A percentile compares a stretch with the other conserved stretches of the same genome.
phyloP scores from a whole-genome alignment of 176 grass and related monocot species.

The Phragmites australis region DNA sequence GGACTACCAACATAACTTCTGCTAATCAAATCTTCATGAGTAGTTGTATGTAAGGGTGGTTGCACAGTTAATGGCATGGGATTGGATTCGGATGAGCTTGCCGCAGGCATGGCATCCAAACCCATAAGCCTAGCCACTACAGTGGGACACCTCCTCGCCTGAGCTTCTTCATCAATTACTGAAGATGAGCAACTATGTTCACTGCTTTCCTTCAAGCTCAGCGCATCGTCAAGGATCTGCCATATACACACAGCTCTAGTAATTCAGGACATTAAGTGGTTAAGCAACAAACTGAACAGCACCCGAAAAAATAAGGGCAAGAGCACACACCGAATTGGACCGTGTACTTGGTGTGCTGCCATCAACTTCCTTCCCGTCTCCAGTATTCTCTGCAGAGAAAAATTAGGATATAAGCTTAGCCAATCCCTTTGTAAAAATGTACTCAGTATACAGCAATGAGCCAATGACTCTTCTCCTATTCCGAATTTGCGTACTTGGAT shows the following conservation, averaged over 20 bases:
- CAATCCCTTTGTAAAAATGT: background rate
- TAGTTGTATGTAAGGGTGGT: slow-evolving; percentile 16
- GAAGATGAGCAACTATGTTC: slow-evolving; percentile 76
- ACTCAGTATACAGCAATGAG: background rate
- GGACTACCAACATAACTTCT: slow-evolving; percentile 46
- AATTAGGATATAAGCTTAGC: background rate
- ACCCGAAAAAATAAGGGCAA: background rate
- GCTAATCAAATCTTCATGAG: slow-evolving; percentile 34
- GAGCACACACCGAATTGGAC: slow-evolving; percentile 50
- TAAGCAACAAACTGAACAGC: background rate
- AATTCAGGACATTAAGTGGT: background rate
- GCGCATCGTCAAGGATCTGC: slow-evolving; percentile 70
- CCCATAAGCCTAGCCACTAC: slow-evolving; percentile 95
- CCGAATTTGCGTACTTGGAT: slow-evolving; percentile 6
- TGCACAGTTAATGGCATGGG: slow-evolving; percentile 33
- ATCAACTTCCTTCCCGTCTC: slow-evolving; percentile 39
- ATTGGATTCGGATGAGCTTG: slow-evolving; percentile 48
- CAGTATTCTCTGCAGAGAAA: slow-evolving; percentile 45
- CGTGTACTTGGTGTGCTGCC: slow-evolving; percentile 36
- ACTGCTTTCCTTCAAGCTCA: slow-evolving; percentile 62
- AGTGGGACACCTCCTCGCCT: slow-evolving; percentile 47
- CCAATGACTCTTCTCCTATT: background rate
- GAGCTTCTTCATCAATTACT: slow-evolving; percentile 64
- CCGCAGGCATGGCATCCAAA: slow-evolving; percentile 73
- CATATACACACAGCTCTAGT: no score